phyloP scores from a whole-genome alignment of 129 eudicot species.

The Scalesia atractyloides region DNA sequence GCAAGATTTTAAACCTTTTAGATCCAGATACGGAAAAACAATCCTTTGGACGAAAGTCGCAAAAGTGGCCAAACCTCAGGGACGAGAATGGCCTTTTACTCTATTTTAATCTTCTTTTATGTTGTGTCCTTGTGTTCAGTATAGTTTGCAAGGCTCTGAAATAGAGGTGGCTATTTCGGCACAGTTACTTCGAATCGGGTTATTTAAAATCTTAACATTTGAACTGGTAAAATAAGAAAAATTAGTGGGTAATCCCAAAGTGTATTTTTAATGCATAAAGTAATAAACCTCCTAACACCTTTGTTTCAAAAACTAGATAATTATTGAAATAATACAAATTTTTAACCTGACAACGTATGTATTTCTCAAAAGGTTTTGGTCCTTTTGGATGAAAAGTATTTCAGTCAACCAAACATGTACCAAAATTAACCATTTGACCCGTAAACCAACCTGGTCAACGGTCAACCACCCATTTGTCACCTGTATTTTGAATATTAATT shows the following conservation, averaged over 20 bases:
- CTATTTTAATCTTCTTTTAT: not conserved
- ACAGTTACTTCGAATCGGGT: not conserved
- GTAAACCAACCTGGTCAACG: not conserved
- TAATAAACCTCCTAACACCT: not conserved
- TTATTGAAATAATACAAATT: not conserved
- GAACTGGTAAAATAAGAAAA: not conserved
- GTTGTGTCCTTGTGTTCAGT: not conserved
- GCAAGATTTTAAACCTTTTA: no score
- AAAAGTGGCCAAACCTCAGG: no score
- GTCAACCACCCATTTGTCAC: not conserved
- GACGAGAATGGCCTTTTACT: no score
- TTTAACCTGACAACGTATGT: not conserved
- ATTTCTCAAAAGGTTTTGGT: not conserved
- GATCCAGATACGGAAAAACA: no score
- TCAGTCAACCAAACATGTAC: not conserved
- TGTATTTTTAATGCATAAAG: constrained; percentile 4
- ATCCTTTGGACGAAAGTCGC: no score
- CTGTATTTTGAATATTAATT: not conserved
- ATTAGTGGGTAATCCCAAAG: no score
- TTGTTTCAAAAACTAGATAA: not conserved
- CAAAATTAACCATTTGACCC: not conserved
- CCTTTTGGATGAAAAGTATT: not conserved
- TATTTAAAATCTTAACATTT: not conserved
- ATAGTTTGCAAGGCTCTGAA: not conserved
- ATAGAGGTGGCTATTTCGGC: not conserved